Evolutionary conservation across 1,284 basidiomycete genomes (phyloP).

Genomic region (Irpex sp.): DNA sequence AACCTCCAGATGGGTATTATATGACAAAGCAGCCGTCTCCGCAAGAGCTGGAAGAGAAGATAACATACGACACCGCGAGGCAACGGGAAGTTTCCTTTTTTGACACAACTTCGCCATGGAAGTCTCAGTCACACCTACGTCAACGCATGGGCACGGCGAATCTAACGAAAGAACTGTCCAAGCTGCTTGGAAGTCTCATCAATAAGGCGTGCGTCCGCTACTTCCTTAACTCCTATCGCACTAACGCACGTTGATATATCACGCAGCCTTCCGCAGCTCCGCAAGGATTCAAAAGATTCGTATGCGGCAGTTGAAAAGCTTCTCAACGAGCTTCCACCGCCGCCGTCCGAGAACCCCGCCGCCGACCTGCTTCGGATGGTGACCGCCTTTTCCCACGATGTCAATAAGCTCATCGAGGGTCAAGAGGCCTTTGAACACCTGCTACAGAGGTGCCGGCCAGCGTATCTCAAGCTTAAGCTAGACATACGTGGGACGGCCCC

Average conservation of each 20-base stretch:
- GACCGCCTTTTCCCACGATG: conserved; percentile 39
- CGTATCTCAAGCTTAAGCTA: conserved; percentile 42
- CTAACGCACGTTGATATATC: neutral
- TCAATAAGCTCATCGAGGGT: conserved; percentile 47
- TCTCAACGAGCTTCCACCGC: conserved; percentile 42
- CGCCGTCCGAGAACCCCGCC: conserved; percentile 51
- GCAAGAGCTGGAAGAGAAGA: conserved; percentile 13
- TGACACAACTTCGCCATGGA: conserved; percentile 10
- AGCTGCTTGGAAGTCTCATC: conserved; percentile 14
- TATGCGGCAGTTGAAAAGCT: conserved; percentile 36
- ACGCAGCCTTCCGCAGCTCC: conserved; percentile 61
- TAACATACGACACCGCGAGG: conserved; percentile 9
- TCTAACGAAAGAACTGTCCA: conserved; percentile 15
- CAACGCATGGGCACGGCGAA: conserved; percentile 15
- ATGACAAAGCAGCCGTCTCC: conserved; percentile 18
- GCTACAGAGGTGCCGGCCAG: conserved; percentile 49
- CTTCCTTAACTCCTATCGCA: neutral
- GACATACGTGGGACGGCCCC: conserved; percentile 54
- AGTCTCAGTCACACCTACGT: conserved; percentile 1
- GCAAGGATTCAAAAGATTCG: conserved; percentile 42
- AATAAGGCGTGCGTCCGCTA: conserved; percentile 11
- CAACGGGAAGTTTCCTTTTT: conserved; percentile 13
- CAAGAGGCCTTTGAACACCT: conserved; percentile 46
- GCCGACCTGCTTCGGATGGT: conserved; percentile 50
- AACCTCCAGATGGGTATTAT: conserved; percentile 14